Evolutionary conservation across 2,329 filamentous ascomycete species (phyloP), one percentile per base, ranked within the genome.

Genomic region (Fusarium duplospermum): DNA sequence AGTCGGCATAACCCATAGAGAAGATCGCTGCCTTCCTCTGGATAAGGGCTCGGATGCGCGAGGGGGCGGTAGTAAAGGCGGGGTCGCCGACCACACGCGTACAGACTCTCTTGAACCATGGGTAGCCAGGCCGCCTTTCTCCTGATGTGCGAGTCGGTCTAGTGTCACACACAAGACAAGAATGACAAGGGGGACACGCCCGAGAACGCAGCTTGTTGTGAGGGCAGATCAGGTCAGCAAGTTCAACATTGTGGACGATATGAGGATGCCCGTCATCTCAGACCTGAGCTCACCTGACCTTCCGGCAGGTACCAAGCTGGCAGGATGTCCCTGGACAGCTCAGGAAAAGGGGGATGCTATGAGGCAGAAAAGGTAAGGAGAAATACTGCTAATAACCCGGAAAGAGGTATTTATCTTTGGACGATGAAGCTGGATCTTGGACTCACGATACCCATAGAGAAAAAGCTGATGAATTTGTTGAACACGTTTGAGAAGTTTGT

Each of bases 61-160:
- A 16, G 4, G 85, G 64, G 0, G 82, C 77, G 7, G 75, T 57
- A n/a, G 68, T 78, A 62, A 84, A 85, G 0, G 64, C 64, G 7
- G 77, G 16, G 66, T 78, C 82, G 0, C 78, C 79, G 31, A 35
- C 33, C 33, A 35, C 33, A 6, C 33, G 33, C 33, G 14, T 35
- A 13, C 33, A 14, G 33, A 16, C 33, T 35, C 33, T 35, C 13
- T 35, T 35, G 33, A 6, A 35, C 33, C 33, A 35, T 16, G 14
- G 13, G 33, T 16, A 35, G 33, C 33, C 14, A 2, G 14, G 14
- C 14, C 5, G 13, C 13, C 33, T 35, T 14, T 35, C 33, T 35
- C 14, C 33, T 35, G 13, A 35, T 16, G 13, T 35, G 33, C 33
- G 33, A 35, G 33, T 35, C 33, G 33, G 33, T 16, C 33, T 13